A percentile compares a stretch with the other conserved stretches of the same genome.
Conservation (phyloP, 805 yeast genomes). For the Nadsonia fulvescens region DNA sequence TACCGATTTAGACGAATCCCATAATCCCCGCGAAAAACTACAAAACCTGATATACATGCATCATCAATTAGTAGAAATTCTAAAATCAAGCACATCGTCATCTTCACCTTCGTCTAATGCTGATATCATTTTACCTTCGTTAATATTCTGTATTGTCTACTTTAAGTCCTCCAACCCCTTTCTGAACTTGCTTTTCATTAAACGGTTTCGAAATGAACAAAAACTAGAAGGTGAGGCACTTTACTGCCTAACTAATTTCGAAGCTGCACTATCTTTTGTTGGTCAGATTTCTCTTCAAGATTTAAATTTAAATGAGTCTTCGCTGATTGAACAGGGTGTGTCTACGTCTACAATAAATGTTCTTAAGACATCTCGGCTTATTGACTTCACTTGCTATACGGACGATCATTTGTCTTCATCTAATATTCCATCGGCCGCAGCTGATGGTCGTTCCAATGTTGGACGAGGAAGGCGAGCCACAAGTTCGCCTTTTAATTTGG, state of each 20-base stretch:
- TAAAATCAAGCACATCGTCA: conserved; percentile 3
- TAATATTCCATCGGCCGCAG: conserved; percentile 3
- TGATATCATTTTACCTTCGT: conserved; percentile 22
- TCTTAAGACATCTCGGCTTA: conserved; percentile 2
- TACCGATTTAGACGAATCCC: conserved; percentile 14
- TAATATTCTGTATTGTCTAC: conserved; percentile 19
- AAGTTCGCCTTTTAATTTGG: no score
- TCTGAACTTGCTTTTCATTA: conserved; percentile 21
- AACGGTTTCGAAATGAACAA: conserved; percentile 20
- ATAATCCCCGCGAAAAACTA: conserved; percentile 20
- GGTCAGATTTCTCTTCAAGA: conserved; percentile 18
- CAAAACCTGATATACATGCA: conserved; percentile 19
- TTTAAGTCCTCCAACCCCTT: conserved; percentile 17
- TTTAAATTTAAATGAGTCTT: conserved; percentile 8
- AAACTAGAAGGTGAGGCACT: conserved; percentile 21
- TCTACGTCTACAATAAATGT: conserved; percentile 1
- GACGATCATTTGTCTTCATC: conserved; percentile 1
- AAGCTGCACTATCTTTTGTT: conserved; percentile 23
- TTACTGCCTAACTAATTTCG: conserved; percentile 26
- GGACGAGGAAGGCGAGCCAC: no score
- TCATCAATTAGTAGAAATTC: conserved; percentile 17
- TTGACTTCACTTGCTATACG: conserved; percentile 4
- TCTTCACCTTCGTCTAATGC: conserved; percentile 15
- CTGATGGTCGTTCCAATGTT: conserved; percentile 7
- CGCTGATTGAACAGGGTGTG: conserved; percentile 8